Percentiles rank a stretch among this genome's conserved stretches.
Conservation (phyloP, 2,329 filamentous ascomycete species). For the Nothopassalora personata region DNA sequence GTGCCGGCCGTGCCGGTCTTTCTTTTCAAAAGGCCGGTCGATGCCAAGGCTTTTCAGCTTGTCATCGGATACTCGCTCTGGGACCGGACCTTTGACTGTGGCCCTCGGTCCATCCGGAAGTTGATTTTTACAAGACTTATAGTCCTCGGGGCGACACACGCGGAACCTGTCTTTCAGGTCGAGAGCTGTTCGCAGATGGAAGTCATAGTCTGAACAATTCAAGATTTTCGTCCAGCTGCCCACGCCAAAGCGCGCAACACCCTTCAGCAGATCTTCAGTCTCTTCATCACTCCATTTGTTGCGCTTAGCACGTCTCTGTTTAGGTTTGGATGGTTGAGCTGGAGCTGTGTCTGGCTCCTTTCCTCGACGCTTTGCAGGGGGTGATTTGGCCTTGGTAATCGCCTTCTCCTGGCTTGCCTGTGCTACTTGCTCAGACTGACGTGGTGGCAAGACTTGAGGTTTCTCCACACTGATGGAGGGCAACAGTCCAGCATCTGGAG, state of each 20-base stretch:
- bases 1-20: conserved; percentile 49
- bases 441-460: conserved; percentile 14
- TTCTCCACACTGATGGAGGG: conserved; percentile 49
- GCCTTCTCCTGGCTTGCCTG: not conserved
- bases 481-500: conserved; percentile 55
- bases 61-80: conserved; percentile 25
- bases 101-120: not conserved
- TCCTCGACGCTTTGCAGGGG: conserved; percentile 13
- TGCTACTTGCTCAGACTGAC: not conserved
- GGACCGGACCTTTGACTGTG: conserved; percentile 20
- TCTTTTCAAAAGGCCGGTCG: conserved; percentile 45
- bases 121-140: conserved; percentile 7
- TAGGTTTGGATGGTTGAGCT: conserved; percentile 33
- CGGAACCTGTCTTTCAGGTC: conserved; percentile 57
- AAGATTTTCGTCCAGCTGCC: conserved; percentile 62
- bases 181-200: conserved; percentile 54
- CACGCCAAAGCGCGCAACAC: conserved; percentile 57
- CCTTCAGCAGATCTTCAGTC: conserved; percentile 52
- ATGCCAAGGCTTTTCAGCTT: conserved; percentile 45
- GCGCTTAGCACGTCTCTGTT: conserved; percentile 23
- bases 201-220: conserved; percentile 51
- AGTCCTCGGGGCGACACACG: conserved; percentile 27
- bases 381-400: not conserved
- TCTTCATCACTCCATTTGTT: conserved; percentile 61
- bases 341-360: conserved; percentile 23